Percentiles rank a stretch among this genome's conserved stretches.
These are phyloP conservation scores for Coemansia sp. DNA, from an alignment of 192 early-diverging fungal genomes.

Conservation along the genomic window DNA sequence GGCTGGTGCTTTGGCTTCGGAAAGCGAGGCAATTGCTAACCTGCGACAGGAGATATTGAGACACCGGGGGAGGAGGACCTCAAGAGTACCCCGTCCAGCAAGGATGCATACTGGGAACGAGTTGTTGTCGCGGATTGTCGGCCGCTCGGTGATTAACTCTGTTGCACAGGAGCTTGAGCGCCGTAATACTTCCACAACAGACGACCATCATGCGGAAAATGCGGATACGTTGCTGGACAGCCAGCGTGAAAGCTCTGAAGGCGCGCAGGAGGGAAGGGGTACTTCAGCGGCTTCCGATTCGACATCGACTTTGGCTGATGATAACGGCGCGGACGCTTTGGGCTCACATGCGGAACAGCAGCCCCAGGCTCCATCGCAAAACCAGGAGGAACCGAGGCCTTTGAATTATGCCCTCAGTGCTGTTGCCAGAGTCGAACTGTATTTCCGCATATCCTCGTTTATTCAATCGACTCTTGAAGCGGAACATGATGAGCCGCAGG, in stretches of 20 bases:
- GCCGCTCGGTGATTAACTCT: constrained; percentile 30
- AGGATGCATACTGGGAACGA: constrained; percentile 27
- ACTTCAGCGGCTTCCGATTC: background rate
- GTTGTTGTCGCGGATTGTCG: constrained; percentile 36
- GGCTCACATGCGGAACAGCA: background rate
- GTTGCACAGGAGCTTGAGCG: constrained; percentile 39
- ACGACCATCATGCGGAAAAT: background rate
- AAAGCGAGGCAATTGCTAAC: background rate
- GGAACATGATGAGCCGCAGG: background rate
- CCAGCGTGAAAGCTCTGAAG: background rate
- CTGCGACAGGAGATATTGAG: background rate
- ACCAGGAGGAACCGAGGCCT: background rate
- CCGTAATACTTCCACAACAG: background rate
- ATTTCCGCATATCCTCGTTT: background rate
- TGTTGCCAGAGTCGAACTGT: constrained; percentile 5
- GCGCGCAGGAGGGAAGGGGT: background rate
- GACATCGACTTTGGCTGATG: background rate
- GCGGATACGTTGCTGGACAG: background rate
- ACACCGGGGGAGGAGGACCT: background rate
- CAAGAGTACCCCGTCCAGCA: background rate
- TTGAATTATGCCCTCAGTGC: background rate
- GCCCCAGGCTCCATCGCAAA: no score
- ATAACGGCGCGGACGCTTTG: background rate
- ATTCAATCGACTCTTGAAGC: background rate
- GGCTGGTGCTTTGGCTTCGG: background rate